A percentile compares a stretch with the other conserved stretches of the same genome.
These are phyloP conservation scores for Pascua sp. DNA, from an alignment of 1,284 basidiomycete species.

Conservation along the genomic window DNA sequence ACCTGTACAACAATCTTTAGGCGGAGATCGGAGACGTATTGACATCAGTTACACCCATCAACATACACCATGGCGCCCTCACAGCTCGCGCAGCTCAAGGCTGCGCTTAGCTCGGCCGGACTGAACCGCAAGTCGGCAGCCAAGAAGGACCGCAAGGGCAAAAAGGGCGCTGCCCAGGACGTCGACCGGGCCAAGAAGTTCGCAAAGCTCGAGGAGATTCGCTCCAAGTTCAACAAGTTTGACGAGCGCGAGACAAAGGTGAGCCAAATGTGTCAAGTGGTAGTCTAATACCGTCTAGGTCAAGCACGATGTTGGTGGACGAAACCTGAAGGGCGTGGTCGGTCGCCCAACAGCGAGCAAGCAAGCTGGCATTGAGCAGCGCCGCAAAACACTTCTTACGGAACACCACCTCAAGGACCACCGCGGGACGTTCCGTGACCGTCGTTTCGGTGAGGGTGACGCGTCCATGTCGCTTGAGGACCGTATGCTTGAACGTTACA, in stretches of 20 bases:
- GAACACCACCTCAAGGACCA: slow-evolving; percentile 71
- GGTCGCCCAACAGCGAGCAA: slow-evolving; percentile 83
- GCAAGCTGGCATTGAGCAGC: slow-evolving; percentile 82
- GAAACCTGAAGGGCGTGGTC: slow-evolving; percentile 75
- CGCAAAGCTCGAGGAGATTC: slow-evolving; percentile 78
- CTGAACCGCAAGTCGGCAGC: slow-evolving; percentile 56
- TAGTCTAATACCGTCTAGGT: slow-evolving; percentile 41
- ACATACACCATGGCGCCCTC: slow-evolving; percentile 52
- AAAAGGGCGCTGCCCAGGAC: slow-evolving; percentile 58
- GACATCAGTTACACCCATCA: not conserved
- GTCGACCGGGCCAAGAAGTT: slow-evolving; percentile 74
- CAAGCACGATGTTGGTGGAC: slow-evolving; percentile 87
- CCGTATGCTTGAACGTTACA: slow-evolving; percentile 95
- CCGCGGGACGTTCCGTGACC: slow-evolving; percentile 84
- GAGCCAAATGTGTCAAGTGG: slow-evolving; percentile 1
- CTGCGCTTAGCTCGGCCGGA: slow-evolving; percentile 72
- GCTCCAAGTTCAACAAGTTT: slow-evolving; percentile 84
- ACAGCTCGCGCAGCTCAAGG: slow-evolving; percentile 81
- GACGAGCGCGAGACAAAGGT: slow-evolving; percentile 81
- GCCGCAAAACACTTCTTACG: slow-evolving; percentile 81
- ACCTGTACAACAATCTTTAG: no score
- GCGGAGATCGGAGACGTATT: not conserved
- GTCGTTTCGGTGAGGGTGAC: slow-evolving; percentile 94
- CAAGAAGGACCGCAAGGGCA: slow-evolving; percentile 57
- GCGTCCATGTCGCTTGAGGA: slow-evolving; percentile 88